Evolutionary conservation across 441 rosid species (phyloP).

Genomic region (Hura crepitans): DNA sequence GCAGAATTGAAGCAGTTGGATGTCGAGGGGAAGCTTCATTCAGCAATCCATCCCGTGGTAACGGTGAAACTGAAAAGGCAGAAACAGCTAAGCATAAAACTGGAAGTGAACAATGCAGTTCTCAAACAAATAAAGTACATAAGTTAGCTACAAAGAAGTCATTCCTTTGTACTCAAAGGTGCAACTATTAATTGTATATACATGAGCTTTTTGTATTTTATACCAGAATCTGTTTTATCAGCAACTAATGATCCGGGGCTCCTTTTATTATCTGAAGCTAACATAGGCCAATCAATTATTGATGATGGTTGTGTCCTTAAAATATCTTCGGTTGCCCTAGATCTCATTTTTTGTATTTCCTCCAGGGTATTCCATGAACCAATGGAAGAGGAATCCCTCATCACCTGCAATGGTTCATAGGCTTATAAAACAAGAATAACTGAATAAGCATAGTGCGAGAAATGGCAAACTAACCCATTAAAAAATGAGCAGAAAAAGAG

Average conservation of each 20-base stretch:
- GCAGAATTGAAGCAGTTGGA: slow-evolving; percentile 34
- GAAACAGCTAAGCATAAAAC: slow-evolving; percentile 6
- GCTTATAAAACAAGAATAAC: slow-evolving; percentile 19
- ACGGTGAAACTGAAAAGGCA: slow-evolving; percentile 38
- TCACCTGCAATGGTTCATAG: slow-evolving; percentile 46
- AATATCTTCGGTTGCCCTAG: slow-evolving; percentile 84
- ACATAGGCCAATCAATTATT: slow-evolving; percentile 40
- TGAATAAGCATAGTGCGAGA: slow-evolving; percentile 18
- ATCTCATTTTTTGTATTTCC: slow-evolving; percentile 81
- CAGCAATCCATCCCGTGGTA: slow-evolving; percentile 31
- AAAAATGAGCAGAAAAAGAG: neutral
- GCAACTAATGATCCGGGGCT: slow-evolving; percentile 24
- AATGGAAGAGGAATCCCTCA: slow-evolving; percentile 44
- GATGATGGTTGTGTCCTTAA: slow-evolving; percentile 49
- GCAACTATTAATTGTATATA: slow-evolving; percentile 29
- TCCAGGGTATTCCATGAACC: slow-evolving; percentile 80
- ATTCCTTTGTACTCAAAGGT: slow-evolving; percentile 30
- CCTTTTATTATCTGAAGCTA: slow-evolving; percentile 40
- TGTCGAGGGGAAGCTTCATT: slow-evolving; percentile 31
- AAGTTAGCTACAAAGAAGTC: slow-evolving; percentile 24
- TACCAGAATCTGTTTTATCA: slow-evolving; percentile 27
- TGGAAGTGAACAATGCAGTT: neutral
- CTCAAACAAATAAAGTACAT: slow-evolving; percentile 22
- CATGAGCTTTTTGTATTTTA: slow-evolving; percentile 23
- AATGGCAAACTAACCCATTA: neutral